A percentile compares a stretch with the other conserved stretches of the same genome.
Conservation (phyloP, 176 grass and related monocot genomes). For the Triticum monococcum region DNA sequence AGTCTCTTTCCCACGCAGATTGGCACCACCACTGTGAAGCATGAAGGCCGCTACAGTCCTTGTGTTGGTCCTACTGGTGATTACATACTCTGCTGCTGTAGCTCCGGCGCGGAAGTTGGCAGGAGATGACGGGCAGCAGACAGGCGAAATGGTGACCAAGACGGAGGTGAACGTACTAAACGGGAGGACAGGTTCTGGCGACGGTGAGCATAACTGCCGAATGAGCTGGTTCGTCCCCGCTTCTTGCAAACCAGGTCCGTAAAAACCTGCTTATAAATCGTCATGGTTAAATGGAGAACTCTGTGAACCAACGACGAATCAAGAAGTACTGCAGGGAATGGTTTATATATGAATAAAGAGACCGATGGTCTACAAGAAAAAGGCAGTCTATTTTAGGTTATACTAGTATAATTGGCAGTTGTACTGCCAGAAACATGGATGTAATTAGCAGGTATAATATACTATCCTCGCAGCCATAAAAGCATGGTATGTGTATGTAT, state of each 20-base stretch:
- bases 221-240: not conserved
- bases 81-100: not conserved
- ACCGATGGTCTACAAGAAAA: too few species aligned
- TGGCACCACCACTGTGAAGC: not conserved
- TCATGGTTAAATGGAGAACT: not conserved
- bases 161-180: not conserved
- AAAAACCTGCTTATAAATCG: not conserved
- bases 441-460: not conserved
- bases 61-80: not conserved
- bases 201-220: conserved; percentile 23
- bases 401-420: not conserved
- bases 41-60: conserved; percentile 11
- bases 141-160: not conserved
- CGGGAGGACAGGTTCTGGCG: not conserved
- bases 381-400: not conserved
- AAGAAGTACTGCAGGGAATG: not conserved
- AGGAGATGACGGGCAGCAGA: not conserved
- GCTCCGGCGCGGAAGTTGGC: conserved; percentile 1
- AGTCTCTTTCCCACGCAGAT: not conserved
- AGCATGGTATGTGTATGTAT: not conserved
- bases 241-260: conserved; percentile 3
- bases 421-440: not conserved
- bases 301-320: not conserved
- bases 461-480: not conserved
- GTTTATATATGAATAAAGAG: not conserved